Evolutionary conservation across 495 filamentous ascomycete species (phyloP).

Genomic region (Aspergillus conjunctus): DNA sequence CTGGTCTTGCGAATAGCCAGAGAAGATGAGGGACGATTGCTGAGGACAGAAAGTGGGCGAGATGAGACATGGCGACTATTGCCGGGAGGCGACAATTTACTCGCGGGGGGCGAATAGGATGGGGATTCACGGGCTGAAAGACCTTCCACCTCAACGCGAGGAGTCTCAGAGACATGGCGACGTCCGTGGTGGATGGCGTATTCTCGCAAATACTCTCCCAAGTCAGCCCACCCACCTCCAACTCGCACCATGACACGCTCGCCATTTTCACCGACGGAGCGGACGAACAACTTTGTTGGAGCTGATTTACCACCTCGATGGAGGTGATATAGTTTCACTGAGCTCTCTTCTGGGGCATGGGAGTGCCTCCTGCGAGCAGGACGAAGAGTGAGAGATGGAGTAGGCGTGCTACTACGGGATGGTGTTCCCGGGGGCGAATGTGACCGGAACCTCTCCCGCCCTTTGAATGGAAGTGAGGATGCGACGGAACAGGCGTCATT

Average conservation of each 20-base stretch:
- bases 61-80: conserved; percentile 39
- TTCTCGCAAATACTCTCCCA: conserved; percentile 91
- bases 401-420: conserved; percentile 53
- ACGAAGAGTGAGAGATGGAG: conserved; percentile 70
- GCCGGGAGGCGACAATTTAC: conserved; percentile 26
- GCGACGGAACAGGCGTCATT: conserved; percentile 38
- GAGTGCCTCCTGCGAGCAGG: conserved; percentile 54
- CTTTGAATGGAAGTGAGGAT: conserved; percentile 42
- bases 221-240: conserved; percentile 93
- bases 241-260: conserved; percentile 97
- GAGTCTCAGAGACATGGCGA: conserved; percentile 45
- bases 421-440: conserved; percentile 40
- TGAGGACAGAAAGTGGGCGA: conserved; percentile 38
- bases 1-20: conserved; percentile 45
- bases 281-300: conserved; percentile 91
- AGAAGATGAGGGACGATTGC: conserved; percentile 43
- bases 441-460: conserved; percentile 36
- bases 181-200: conserved; percentile 86
- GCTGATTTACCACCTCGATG: conserved; percentile 78
- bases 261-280: conserved; percentile 84
- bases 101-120: conserved; percentile 34
- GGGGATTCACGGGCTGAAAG: conserved; percentile 40
- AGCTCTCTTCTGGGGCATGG: conserved; percentile 50
- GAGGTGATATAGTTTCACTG: conserved; percentile 90
- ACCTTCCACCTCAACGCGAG: conserved; percentile 48